Percentiles rank a stretch among this genome's conserved stretches.
These are phyloP conservation scores for Lineolata rhizophorae DNA, from an alignment of 495 filamentous ascomycete genomes.

Conservation along the genomic window DNA sequence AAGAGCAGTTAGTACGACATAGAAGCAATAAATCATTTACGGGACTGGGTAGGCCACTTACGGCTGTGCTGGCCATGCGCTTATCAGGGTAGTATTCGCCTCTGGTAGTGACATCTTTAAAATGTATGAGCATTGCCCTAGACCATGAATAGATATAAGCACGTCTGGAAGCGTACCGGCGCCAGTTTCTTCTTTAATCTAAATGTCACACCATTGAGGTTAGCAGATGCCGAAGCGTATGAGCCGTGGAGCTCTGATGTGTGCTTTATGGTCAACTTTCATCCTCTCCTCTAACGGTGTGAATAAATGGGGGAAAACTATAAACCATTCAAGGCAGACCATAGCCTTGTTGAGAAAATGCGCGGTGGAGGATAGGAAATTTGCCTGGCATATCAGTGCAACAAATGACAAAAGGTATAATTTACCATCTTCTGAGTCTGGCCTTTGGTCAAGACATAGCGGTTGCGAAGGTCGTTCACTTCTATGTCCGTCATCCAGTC, in stretches of 20 bases:
- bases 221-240: conserved; percentile 85
- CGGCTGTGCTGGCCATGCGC: conserved; percentile 81
- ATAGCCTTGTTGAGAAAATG: too few species aligned
- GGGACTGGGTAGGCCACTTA: conserved; percentile 34
- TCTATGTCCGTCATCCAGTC: conserved; percentile 97
- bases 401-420: conserved; percentile 40
- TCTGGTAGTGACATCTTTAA: conserved; percentile 95
- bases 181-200: conserved; percentile 99
- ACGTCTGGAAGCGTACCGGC: conserved; percentile 72
- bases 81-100: conserved; percentile 94
- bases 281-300: too few species aligned
- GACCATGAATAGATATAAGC: conserved; percentile 30
- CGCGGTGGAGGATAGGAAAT: too few species aligned
- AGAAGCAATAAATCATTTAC: conserved; percentile 1
- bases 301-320: too few species aligned
- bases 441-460: conserved; percentile 93
- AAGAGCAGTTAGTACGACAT: conserved; percentile 1
- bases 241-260: conserved; percentile 38
- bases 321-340: too few species aligned
- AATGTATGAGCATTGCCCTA: not conserved
- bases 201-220: conserved; percentile 78
- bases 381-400: conserved; percentile 64
- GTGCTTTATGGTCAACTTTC: too few species aligned
- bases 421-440: conserved; percentile 99
- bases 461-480: conserved; percentile 92